Evolutionary conservation across 1,139 yeast genomes (phyloP).

Genomic region (Nakaseomyces uthaithaninus): DNA sequence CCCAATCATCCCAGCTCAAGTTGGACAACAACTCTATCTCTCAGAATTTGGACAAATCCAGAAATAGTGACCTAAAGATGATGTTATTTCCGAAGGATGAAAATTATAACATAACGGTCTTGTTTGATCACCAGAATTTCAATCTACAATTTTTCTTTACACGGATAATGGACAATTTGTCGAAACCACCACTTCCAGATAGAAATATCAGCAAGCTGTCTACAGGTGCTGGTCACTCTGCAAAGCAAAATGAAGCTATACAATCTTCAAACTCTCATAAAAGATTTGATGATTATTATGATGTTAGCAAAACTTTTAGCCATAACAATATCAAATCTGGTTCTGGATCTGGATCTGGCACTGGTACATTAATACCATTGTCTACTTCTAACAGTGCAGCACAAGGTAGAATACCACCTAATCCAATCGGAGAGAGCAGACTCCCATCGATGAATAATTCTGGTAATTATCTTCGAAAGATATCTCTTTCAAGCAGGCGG

Average conservation of each 20-base stretch:
- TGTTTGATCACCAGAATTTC: constrained; percentile 16
- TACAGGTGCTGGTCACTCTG: constrained; percentile 2
- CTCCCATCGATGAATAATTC: neutral
- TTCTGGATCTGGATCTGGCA: too few species aligned
- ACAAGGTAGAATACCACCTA: too few species aligned
- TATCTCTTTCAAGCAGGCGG: neutral
- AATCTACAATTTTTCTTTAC: constrained; percentile 26
- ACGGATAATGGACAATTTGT: constrained; percentile 13
- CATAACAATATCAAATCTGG: too few species aligned
- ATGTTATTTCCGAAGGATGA: constrained; percentile 21
- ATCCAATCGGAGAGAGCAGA: neutral
- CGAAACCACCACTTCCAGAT: constrained; percentile 9
- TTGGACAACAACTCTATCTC: too few species aligned
- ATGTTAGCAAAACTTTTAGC: too few species aligned
- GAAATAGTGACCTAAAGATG: constrained; percentile 16
- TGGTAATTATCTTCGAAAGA: neutral
- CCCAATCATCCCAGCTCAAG: too few species aligned
- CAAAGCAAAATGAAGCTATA: too few species aligned
- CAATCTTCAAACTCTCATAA: too few species aligned
- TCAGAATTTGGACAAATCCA: too few species aligned
- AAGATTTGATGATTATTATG: too few species aligned
- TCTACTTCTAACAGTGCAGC: too few species aligned
- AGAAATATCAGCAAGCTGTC: neutral
- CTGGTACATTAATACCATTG: too few species aligned
- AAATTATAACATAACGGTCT: constrained; percentile 21